Conservation (phyloP, 495 filamentous ascomycete genomes). For the Cladorrhinum samala region DNA sequence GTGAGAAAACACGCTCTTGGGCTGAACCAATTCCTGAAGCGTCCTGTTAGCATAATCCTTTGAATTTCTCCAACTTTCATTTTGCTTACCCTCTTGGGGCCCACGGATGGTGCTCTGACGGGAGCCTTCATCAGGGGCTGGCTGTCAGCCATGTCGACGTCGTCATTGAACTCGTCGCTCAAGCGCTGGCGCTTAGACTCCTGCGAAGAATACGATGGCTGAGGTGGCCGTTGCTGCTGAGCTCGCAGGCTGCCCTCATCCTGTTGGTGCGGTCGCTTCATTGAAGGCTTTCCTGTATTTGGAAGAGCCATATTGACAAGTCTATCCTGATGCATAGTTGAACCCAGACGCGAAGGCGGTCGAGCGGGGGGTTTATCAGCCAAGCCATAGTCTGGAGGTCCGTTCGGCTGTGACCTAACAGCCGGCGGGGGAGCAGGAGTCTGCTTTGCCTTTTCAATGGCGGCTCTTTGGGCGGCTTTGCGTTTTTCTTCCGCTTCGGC, state of each 20-base stretch:
- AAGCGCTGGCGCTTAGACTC: conserved; percentile 54
- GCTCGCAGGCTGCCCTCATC: conserved; percentile 45
- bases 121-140: conserved; percentile 62
- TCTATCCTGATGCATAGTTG: conserved; percentile 38
- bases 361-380: conserved; percentile 25
- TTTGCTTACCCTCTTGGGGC: conserved; percentile 61
- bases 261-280: conserved; percentile 46
- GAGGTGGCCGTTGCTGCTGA: conserved; percentile 29
- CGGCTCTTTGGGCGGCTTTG: conserved; percentile 60
- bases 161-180: conserved; percentile 51
- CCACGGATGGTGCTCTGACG: conserved; percentile 65
- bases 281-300: conserved; percentile 36
- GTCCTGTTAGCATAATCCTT: conserved; percentile 20
- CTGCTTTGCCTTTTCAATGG: conserved; percentile 59
- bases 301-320: conserved; percentile 39
- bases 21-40: conserved; percentile 44
- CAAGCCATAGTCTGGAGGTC: conserved; percentile 37
- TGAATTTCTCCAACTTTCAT: no score
- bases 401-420: conserved; percentile 42
- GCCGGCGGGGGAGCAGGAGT: conserved; percentile 50
- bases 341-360: conserved; percentile 39
- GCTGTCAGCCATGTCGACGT: conserved; percentile 32
- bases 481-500: conserved; percentile 57
- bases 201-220: conserved; percentile 41
- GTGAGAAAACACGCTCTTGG: conserved; percentile 58